Base-by-base conservation (phyloP, 2,329 filamentous ascomycete genomes). In the Phyllosticta capitalensis region DNA sequence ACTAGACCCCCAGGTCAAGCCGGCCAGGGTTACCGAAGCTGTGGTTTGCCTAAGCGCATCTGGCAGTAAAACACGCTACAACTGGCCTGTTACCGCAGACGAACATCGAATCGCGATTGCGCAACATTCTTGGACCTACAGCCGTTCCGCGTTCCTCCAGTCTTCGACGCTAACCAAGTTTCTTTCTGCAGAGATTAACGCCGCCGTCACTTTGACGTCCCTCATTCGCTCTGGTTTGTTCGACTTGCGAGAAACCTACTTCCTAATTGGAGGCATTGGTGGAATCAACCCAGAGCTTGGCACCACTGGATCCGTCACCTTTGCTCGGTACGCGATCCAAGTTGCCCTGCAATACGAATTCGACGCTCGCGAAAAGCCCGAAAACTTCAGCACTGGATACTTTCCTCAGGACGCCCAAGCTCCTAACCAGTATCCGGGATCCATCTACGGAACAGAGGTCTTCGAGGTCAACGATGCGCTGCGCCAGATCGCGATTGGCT, bases 301-400 rank as follows among this genome's bases (percentile, higher is more conserved):
- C 21, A 89, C 87, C 0, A 77, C 88, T 4, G 83, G 81, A 52
- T 80, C 81, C 49, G 86, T 89, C 0, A 85, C 85, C 1, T 82
- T 92, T 58, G 81, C 84, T 45, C 80, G 82, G 21, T 92, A 84
- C 67, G 82, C 86, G 0, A 80, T 91, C 5, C 88, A 91, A 68
- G 86, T 90, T 2, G 87, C 84, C 0, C 75, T 90, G 57, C 87
- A 91, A 70, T 88, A 90, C 64, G 88, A 91, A 71, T 82, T 91
- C 62, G 87, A 90, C 65, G 75, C 81, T 1, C 81, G 87, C 33
- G 86, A 89, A 62, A 81, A 89, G 33, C 85, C 86, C 0, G 67
- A 68, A 1, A 85, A 84, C 69, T 89, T 80, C 72, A 75, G 79
- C 0, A 87, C 85, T 0, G 86, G 87, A 5, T 90, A 90, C 69